These are phyloP conservation scores for Clonostachys sp. DNA, from an alignment of 2,329 filamentous ascomycete genomes.

Conservation along the genomic window DNA sequence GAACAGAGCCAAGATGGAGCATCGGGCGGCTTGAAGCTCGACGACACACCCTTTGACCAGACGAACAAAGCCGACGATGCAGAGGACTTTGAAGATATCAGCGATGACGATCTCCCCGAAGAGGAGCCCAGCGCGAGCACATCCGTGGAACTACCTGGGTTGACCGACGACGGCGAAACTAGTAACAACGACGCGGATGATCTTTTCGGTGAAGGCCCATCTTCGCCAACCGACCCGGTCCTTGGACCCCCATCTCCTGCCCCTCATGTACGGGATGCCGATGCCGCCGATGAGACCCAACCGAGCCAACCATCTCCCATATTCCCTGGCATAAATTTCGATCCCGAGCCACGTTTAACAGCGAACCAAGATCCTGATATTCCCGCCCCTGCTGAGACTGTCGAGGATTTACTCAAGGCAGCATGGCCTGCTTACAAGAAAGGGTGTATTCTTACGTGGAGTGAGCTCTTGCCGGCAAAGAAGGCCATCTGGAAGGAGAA, in stretches of 20 bases:
- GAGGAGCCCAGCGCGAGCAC: slow-evolving; percentile 48
- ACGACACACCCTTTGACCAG: slow-evolving; percentile 48
- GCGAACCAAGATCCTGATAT: slow-evolving; percentile 58
- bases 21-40: slow-evolving; percentile 33
- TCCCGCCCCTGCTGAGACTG: slow-evolving; percentile 66
- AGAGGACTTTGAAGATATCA: slow-evolving; percentile 85
- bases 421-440: slow-evolving; percentile 79
- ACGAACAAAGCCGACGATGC: slow-evolving; percentile 88
- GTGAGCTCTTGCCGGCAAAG: slow-evolving; percentile 77
- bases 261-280: slow-evolving; percentile 33
- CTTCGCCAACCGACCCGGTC: slow-evolving; percentile 39
- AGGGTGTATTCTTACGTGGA: slow-evolving; percentile 71
- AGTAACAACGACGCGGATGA: slow-evolving; percentile 61
- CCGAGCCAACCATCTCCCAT: slow-evolving; percentile 21
- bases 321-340: slow-evolving; percentile 41
- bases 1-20: slow-evolving; percentile 32
- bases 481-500: slow-evolving; percentile 76
- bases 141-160: slow-evolving; percentile 43
- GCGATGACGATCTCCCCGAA: slow-evolving; percentile 85
- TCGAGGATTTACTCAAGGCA: slow-evolving; percentile 71
- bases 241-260: slow-evolving; percentile 37
- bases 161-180: slow-evolving; percentile 56
- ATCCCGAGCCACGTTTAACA: slow-evolving; percentile 34
- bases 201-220: slow-evolving; percentile 61
- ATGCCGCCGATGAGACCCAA: slow-evolving; percentile 24